Percentiles rank a stretch among this genome's conserved stretches.
These are phyloP conservation scores for Talaromyces islandicus DNA, from an alignment of 2,329 filamentous ascomycete genomes.

Conservation along the genomic window DNA sequence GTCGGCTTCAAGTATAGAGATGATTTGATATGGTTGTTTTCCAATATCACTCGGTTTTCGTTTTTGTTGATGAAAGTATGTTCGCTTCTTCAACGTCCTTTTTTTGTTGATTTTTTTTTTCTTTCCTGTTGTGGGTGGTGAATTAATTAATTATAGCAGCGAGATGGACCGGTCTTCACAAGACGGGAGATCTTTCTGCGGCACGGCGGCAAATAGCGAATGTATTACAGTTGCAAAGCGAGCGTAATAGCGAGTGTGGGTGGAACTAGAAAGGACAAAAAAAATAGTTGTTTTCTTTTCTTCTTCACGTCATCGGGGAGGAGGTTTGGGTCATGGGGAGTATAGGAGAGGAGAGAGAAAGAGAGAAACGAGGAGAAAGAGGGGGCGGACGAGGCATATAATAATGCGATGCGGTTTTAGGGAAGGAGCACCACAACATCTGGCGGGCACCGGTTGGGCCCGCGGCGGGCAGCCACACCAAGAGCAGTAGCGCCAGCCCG, in stretches of 20 bases:
- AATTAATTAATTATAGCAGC: constrained; percentile 1
- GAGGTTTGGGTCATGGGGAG: constrained; percentile 2
- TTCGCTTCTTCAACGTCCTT: background rate
- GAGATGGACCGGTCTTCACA: background rate
- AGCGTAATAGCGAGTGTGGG: constrained; percentile 14
- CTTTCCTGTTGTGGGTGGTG: background rate
- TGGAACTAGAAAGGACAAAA: constrained; percentile 8
- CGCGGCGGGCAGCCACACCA: background rate
- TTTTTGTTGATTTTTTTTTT: background rate
- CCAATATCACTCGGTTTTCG: background rate
- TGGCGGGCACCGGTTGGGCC: background rate
- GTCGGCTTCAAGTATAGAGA: background rate
- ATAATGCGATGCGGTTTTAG: background rate
- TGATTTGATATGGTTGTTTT: background rate
- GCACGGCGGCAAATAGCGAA: constrained; percentile 9
- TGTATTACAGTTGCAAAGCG: constrained; percentile 13
- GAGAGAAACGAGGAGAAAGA: constrained; percentile 9
- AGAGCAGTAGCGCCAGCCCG: background rate
- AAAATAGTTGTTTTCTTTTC: constrained; percentile 4
- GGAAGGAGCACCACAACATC: background rate
- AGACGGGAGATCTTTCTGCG: background rate
- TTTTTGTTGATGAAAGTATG: background rate
- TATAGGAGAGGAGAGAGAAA: background rate
- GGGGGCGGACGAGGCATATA: constrained; percentile 7
- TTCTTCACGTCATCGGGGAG: constrained; percentile 11